Evolutionary conservation across 495 filamentous ascomycete genomes (phyloP), one percentile per base, ranked within the genome.

Genomic region (Talaromyces thailandensis): DNA sequence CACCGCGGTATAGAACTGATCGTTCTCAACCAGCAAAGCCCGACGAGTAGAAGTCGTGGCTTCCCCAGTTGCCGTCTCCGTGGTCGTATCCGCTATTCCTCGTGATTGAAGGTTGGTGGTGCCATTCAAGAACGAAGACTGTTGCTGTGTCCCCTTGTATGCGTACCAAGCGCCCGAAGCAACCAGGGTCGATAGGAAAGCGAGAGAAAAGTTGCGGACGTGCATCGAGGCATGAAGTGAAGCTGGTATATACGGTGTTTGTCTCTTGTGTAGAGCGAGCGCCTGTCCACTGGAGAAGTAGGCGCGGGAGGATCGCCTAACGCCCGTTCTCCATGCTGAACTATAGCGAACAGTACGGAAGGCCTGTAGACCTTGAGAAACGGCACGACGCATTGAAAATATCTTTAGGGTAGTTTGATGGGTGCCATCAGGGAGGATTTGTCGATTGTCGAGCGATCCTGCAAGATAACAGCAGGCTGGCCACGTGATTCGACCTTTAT

Each of bases 1-100:
- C 0, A 89, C 87, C 18, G 88, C 87, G 14, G 90, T 92, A 66
- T 91, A 95, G 40, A 96, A 82, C 70, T 90, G 83, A 68, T 93
- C 90, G 68, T 90, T 84, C 60, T 90, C 89, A 50, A 98, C 88
- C 23, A 93, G 80, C 50, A 96, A 77, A 24, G 74, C 72, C 35
- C 71, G 76, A 29, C 76, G 73, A 28, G 75, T 69, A 18, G 69
- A 52, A 6, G 75, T 71, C 3, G 70, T 60, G 12, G 72, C 66
- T 8, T 68, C 62, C 58, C 75, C 70, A 11, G 23, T 55, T 26
- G 51, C 23, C 9, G 51, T 55, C 26, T 55, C 51, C 7, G 64
- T 64, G 25, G 62, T 48, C 9, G 37, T 32, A 18, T 62, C 51
- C 21, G 64, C 35, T 58, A 58, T 48, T 51, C 60, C 61, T 31